These are phyloP conservation scores for Saccharomycopsis sp. DNA, from an alignment of 805 yeast genomes.

Conservation along the genomic window DNA sequence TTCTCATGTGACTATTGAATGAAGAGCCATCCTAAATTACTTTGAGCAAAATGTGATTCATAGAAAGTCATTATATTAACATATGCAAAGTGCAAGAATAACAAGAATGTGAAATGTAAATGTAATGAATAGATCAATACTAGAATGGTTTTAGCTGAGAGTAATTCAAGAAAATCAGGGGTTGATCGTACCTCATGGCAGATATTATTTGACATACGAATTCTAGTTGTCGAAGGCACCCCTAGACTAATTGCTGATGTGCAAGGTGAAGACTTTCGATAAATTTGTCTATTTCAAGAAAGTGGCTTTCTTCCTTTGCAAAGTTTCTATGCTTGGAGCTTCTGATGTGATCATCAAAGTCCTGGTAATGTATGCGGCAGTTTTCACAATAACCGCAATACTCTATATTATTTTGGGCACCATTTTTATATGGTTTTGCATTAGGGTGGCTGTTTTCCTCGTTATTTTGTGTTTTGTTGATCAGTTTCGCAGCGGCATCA, in stretches of 20 bases:
- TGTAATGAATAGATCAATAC: no score
- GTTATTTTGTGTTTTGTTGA: neutral
- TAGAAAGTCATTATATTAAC: neutral
- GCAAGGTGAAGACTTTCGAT: slow-evolving; percentile 31
- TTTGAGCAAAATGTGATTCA: neutral
- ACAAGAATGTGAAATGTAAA: no score
- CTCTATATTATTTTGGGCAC: slow-evolving; percentile 23
- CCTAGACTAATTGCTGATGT: neutral
- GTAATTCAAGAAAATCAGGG: neutral
- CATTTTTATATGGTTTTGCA: slow-evolving; percentile 20
- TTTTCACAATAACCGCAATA: slow-evolving; percentile 86
- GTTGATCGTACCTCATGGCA: no score
- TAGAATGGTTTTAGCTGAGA: neutral
- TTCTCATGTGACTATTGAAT: no score
- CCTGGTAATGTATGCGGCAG: slow-evolving; percentile 77
- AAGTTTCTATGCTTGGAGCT: slow-evolving; percentile 69
- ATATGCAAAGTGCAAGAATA: neutral
- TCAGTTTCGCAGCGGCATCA: slow-evolving; percentile 12
- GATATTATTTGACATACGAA: no score
- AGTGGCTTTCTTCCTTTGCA: slow-evolving; percentile 66
- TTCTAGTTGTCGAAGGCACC: no score
- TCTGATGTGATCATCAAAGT: slow-evolving; percentile 66
- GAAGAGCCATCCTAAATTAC: no score
- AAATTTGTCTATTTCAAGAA: slow-evolving; percentile 68
- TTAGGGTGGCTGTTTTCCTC: neutral